phyloP scores from a whole-genome alignment of 2,329 filamentous ascomycete species.

The Chrysoporthe austroafricana region DNA sequence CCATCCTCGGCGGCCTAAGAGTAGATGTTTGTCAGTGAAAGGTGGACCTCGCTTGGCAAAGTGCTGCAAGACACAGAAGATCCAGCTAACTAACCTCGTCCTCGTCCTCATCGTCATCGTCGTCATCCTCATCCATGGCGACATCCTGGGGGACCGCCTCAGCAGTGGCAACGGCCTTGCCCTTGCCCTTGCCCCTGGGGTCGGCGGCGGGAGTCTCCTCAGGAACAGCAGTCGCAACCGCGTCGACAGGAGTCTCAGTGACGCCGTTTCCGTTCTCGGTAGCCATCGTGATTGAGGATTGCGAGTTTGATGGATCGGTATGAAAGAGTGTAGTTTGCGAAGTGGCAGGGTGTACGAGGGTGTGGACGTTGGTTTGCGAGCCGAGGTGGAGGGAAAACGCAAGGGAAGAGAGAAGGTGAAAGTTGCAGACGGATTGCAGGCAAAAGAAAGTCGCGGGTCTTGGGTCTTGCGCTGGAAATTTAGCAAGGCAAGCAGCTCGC shows the following conservation, averaged over 20 bases:
- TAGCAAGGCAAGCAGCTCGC: conserved; percentile 1
- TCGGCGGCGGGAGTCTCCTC: conserved; percentile 44
- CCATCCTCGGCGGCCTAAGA: conserved; percentile 38
- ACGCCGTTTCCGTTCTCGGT: conserved; percentile 53
- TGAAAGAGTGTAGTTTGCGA: not conserved
- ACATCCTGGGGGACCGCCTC: conserved; percentile 58
- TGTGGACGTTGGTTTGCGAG: conserved; percentile 3
- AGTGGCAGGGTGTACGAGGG: conserved; percentile 9
- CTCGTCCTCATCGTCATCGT: conserved; percentile 71
- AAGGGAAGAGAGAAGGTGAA: not conserved
- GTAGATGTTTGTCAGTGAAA: conserved; percentile 30
- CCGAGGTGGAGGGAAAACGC: conserved; percentile 1
- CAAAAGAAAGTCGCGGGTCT: not conserved
- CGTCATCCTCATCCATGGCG: conserved; percentile 76
- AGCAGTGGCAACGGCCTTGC: conserved; percentile 68
- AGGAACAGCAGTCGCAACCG: conserved; percentile 37
- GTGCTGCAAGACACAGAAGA: not conserved
- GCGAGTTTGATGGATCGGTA: conserved; percentile 11
- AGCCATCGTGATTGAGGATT: conserved; percentile 47
- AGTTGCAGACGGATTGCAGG: not conserved
- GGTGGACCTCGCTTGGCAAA: conserved; percentile 15
- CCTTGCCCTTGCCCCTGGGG: conserved; percentile 89
- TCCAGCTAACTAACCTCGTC: conserved; percentile 36
- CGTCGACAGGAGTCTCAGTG: conserved; percentile 47
- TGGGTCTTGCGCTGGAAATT: conserved; percentile 3